A percentile compares a stretch with the other conserved stretches of the same genome.
These are phyloP conservation scores for Amanita phalloides DNA, from an alignment of 768 basidiomycete genomes.

Conservation along the genomic window DNA sequence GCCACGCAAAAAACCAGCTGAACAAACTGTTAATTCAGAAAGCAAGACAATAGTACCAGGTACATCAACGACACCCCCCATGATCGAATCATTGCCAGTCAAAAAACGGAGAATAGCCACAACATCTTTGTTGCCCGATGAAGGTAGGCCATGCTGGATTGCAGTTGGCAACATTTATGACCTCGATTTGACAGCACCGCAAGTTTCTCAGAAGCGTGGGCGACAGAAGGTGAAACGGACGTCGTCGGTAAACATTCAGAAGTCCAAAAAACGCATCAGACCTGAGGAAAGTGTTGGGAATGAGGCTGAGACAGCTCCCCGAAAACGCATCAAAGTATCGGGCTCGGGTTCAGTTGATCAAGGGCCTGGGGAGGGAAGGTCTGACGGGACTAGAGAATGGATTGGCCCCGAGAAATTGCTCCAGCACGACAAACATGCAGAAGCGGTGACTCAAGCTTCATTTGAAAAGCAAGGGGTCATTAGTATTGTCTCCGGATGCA, in stretches of 20 bases:
- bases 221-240: not conserved
- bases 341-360: not conserved
- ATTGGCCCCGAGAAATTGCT: not conserved
- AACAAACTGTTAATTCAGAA: constrained; percentile 13
- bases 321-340: not conserved
- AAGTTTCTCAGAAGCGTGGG: not conserved
- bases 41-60: constrained; percentile 7
- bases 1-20: constrained; percentile 20
- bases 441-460: not conserved
- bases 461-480: not conserved
- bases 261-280: constrained; percentile 1
- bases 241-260: not conserved
- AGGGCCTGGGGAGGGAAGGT: not conserved
- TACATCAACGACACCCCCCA: not conserved
- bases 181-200: not conserved
- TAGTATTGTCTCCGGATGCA: not conserved
- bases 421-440: not conserved
- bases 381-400: not conserved
- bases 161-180: not conserved
- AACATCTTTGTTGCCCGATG: too few relatives aligned
- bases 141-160: too few relatives aligned
- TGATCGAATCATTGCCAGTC: not conserved
- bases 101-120: constrained; percentile 1
- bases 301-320: not conserved
- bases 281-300: not conserved